phyloP scores from a whole-genome alignment of 2,329 filamentous ascomycete species.

The Fusarium hostae region DNA sequence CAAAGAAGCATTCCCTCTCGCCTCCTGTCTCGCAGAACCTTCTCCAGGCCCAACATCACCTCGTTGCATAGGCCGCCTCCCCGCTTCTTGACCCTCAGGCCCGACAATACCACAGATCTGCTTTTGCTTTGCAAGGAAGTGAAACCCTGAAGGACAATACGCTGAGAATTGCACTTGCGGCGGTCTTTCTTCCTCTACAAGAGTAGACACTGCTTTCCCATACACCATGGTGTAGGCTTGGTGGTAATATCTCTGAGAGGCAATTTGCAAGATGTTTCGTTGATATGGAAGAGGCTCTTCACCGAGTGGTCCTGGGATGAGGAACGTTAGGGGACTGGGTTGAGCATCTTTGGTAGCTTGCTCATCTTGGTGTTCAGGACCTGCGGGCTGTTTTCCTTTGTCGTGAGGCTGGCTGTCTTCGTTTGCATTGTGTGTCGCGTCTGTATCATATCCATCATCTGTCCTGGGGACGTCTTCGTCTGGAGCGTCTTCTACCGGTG shows the following conservation, averaged over 20 bases:
- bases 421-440: background rate
- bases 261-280: background rate
- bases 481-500: background rate
- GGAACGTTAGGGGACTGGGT: background rate
- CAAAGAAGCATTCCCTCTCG: background rate
- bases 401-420: background rate
- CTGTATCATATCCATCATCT: background rate
- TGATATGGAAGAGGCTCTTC: background rate
- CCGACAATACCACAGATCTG: background rate
- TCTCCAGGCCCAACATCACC: background rate
- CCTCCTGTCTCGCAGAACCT: background rate
- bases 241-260: constrained; percentile 2
- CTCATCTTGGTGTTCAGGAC: background rate
- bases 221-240: background rate
- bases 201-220: constrained; percentile 6
- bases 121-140: background rate
- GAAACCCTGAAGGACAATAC: background rate
- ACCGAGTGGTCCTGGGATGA: constrained; percentile 4
- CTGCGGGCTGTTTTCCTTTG: background rate
- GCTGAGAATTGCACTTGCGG: background rate
- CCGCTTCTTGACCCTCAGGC: background rate
- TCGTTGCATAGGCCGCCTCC: background rate
- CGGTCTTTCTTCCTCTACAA: constrained; percentile 21
- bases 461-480: background rate
- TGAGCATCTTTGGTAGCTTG: accelerated